phyloP scores from a whole-genome alignment of 805 yeast species.

The Hanseniaspora osmophila region DNA sequence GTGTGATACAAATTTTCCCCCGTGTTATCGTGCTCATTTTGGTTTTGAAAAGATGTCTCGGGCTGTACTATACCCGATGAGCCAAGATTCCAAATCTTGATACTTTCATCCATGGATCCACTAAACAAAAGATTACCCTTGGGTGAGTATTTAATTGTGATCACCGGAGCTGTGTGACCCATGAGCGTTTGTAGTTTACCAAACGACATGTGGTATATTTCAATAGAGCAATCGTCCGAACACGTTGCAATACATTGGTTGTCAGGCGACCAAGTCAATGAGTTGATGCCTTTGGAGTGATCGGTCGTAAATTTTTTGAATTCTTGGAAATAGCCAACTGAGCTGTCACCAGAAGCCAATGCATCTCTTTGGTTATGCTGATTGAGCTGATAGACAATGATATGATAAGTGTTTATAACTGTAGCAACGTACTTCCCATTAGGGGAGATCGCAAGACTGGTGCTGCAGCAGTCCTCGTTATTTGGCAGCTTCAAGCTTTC shows the following conservation, averaged over 20 bases:
- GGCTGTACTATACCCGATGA: conserved; percentile 13
- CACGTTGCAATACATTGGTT: conserved; percentile 63
- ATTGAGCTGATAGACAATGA: conserved; percentile 19
- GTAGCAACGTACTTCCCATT: conserved; percentile 45
- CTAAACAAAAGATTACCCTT: conserved; percentile 70
- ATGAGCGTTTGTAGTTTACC: conserved; percentile 32
- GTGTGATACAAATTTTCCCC: no score
- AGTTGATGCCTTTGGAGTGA: conserved; percentile 61
- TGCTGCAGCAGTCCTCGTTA: neutral
- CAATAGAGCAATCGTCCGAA: conserved; percentile 70
- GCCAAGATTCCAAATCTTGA: conserved; percentile 76
- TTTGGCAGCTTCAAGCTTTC: neutral
- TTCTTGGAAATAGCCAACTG: neutral
- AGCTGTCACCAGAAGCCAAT: conserved; percentile 8
- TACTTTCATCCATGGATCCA: conserved; percentile 83
- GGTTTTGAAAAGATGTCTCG: neutral
- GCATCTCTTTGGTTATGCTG: conserved; percentile 34
- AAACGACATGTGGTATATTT: conserved; percentile 50
- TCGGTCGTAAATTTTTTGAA: conserved; percentile 24
- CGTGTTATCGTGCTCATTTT: neutral
- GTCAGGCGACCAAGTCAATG: conserved; percentile 66
- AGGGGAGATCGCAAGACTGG: conserved; percentile 33
- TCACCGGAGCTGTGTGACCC: conserved; percentile 80
- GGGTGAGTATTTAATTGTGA: conserved; percentile 50
- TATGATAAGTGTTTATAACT: conserved; percentile 43